Percentiles rank a stretch among this genome's conserved stretches.
These are phyloP conservation scores for Vaccinium corymbosum DNA, from an alignment of 148 eudicot genomes.

Conservation along the genomic window DNA sequence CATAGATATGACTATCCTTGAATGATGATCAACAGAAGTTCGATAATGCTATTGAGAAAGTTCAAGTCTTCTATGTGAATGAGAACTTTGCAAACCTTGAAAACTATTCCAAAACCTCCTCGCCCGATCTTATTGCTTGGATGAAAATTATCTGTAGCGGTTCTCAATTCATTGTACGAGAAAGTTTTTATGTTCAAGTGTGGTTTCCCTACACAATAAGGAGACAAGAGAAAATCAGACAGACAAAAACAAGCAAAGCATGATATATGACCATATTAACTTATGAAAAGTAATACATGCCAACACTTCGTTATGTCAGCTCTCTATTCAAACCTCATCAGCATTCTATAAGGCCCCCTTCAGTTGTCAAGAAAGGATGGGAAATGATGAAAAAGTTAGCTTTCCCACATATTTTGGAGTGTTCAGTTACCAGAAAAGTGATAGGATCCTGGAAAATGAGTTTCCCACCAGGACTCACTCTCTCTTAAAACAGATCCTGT, in stretches of 20 bases:
- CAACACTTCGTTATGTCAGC: not conserved
- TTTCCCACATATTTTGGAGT: no score
- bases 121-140: conserved; percentile 61
- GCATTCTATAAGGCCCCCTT: not conserved
- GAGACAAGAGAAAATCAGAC: conserved; percentile 7
- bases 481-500: no score
- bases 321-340: not conserved
- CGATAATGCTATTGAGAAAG: not conserved
- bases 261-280: not conserved
- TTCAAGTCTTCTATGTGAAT: not conserved
- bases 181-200: conserved; percentile 47
- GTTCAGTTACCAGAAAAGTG: no score
- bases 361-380: no score
- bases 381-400: no score
- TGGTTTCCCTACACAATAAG: conserved; percentile 37
- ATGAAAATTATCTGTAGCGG: conserved; percentile 60
- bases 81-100: conserved; percentile 49
- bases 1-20: not conserved
- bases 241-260: not conserved
- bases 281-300: not conserved
- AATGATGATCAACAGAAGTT: not conserved
- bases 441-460: no score
- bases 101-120: conserved; percentile 88
- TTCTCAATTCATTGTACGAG: conserved; percentile 55
- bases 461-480: no score